Base-by-base conservation (phyloP, 495 filamentous ascomycete genomes). In the Rostrohypoxylon terebratum region DNA sequence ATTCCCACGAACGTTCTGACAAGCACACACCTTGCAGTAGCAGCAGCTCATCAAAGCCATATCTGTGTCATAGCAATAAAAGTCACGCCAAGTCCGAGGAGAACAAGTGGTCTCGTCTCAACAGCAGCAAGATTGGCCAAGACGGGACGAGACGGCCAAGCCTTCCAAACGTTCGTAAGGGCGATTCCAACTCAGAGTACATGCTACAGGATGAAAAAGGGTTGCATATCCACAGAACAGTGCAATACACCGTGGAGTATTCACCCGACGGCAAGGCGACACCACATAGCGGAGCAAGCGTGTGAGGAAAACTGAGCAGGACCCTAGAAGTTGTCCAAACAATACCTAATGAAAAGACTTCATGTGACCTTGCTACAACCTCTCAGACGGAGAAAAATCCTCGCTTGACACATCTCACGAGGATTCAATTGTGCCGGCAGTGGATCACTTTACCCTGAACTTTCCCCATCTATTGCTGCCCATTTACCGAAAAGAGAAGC, bases 171-270 rank as follows among this genome's bases (percentile, higher is more conserved):
- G 34, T 63, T 47, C 74, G 61, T 13, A 72, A 60, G 57, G 71
- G 62, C 9, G 71, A 63, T 21, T 51, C 59, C 8, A 55, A 36
- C 34, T 68, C 72, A 16, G 71, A 76, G 36, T 67, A 72, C 57
- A 68, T 61, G 34, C n/a, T 78, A 16, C 55, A 69, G 31, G 68
- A 75, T 18, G 60, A 68, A 33, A 73, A 65, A 57, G 60, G 44
- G 7, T 14, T 65, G 4, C 66, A 69, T 20, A 76, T 78, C 20
- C 76, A 78, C 9, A 78, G 74, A 62, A 78, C 74, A 13, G 63
- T 78, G 16, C 74, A 78, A 23, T 78, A 76, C 25, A 74, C 54
- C 8, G 76, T 78, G 9, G 67, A 76, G 58, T 77, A 77, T 54
- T 61, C 58, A 10, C 34, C 66, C n/a, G 71, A 67, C 23, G 53